phyloP scores from a whole-genome alignment of 768 basidiomycete genomes.

The Pholiota conissans region DNA sequence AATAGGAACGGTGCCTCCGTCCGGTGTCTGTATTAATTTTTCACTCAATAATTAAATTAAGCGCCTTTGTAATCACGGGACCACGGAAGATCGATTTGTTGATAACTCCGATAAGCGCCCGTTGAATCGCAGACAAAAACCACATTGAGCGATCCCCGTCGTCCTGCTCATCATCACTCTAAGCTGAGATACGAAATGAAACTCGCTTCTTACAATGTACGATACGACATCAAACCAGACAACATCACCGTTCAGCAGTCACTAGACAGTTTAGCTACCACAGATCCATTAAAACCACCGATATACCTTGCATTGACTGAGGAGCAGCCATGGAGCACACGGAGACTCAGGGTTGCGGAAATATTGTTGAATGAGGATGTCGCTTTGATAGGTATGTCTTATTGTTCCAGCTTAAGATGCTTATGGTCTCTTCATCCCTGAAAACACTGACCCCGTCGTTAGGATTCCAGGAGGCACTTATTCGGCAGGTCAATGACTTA shows the following conservation, averaged over 20 bases:
- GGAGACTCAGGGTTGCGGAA: slow-evolving; percentile 48
- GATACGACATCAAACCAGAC: slow-evolving; percentile 54
- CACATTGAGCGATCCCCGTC: too few relatives aligned
- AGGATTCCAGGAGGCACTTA: slow-evolving; percentile 57
- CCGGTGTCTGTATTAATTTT: too few relatives aligned
- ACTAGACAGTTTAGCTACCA: slow-evolving; percentile 24
- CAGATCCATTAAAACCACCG: slow-evolving; percentile 39
- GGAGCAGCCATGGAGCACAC: slow-evolving; percentile 56
- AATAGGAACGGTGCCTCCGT: too few relatives aligned
- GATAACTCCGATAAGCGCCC: neutral
- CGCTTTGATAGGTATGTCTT: neutral
- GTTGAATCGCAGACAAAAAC: neutral
- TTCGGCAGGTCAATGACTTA: slow-evolving; percentile 58
- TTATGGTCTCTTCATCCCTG: neutral
- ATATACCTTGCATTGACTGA: slow-evolving; percentile 29
- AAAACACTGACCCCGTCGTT: slow-evolving; percentile 23
- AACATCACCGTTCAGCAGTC: slow-evolving; percentile 48
- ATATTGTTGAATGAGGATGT: slow-evolving; percentile 36
- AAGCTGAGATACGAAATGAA: too few relatives aligned
- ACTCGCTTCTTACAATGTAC: slow-evolving; percentile 52
- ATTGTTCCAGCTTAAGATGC: neutral
- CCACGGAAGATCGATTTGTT: neutral
- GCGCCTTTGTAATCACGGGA: neutral
- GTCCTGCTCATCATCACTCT: too few relatives aligned
- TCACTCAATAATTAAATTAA: too few relatives aligned